Evolutionary conservation across 1,284 basidiomycete species (phyloP).

Genomic region (Takashimella koratensis): DNA sequence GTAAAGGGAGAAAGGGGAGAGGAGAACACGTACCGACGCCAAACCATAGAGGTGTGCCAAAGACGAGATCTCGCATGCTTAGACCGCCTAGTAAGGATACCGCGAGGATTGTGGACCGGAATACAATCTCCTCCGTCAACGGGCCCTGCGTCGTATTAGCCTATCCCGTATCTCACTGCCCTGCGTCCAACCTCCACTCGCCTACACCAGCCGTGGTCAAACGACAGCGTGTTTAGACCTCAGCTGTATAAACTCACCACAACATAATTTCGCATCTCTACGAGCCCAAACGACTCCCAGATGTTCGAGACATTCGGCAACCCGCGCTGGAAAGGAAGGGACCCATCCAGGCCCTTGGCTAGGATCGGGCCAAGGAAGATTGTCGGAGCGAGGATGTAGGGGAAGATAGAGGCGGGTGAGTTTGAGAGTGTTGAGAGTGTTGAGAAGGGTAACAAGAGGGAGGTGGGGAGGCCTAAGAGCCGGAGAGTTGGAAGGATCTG

Average conservation of each 20-base stretch:
- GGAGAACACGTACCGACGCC: conserved; percentile 63
- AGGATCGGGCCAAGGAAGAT: conserved; percentile 85
- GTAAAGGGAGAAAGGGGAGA: background rate
- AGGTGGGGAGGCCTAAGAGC: conserved; percentile 37
- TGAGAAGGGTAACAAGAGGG: conserved; percentile 22
- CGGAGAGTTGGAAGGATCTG: conserved; percentile 24
- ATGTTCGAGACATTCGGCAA: conserved; percentile 3
- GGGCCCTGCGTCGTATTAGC: conserved; percentile 61
- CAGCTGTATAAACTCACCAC: too few relatives aligned
- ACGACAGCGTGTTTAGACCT: too few relatives aligned
- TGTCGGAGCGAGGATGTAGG: conserved; percentile 68
- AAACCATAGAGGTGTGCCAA: conserved; percentile 79
- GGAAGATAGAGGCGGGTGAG: conserved; percentile 30
- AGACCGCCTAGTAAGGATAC: conserved; percentile 67
- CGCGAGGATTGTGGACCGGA: conserved; percentile 76
- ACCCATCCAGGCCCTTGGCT: conserved; percentile 56
- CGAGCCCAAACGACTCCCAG: conserved; percentile 23
- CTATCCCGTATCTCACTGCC: too few relatives aligned
- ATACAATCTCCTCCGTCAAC: conserved; percentile 87
- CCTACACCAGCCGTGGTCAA: conserved; percentile 1
- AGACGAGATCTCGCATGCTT: conserved; percentile 61
- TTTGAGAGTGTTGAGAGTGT: conserved; percentile 18
- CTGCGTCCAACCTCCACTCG: too few relatives aligned
- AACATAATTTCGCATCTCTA: conserved; percentile 66
- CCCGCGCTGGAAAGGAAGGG: conserved; percentile 60